Base-by-base conservation (phyloP, 208 protist species). In the Crithidia bombi region DNA sequence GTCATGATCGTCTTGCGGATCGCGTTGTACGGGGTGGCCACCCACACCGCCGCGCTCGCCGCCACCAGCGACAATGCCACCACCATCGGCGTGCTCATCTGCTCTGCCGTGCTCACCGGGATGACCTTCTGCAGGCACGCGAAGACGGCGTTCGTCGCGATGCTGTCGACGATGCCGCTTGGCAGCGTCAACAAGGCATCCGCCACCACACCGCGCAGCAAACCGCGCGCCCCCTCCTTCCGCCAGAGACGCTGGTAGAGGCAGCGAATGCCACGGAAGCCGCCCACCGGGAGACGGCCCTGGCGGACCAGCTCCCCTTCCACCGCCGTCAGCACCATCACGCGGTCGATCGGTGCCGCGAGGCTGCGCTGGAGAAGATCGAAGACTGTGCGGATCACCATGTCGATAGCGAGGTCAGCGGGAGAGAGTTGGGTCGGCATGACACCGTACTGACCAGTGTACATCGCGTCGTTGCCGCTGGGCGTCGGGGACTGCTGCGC, bases 261-360 rank as follows among this genome's bases (percentile, higher is more conserved):
- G 7, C 46, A 62, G 1, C 59, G 41, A 43, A 92, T 75, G 23
- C 90, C 90, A 14, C 81, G 79, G 67, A 92, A 92, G 43, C 90
- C 90, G 15, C 54, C 58, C 25, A 54, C 30, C 7, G 86, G 84
- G 30, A 95, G 73, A n/a, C 90, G 90, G 4, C 85, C 79, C 61
- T 90, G 81, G 14, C 81, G 82, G 28, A 87, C 73, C 44, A 96
- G 63, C 79, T 96, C 87, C 0, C 86, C 86, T 62, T 96, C 87
- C 54, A 94, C 88, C 5, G 86, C 75, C 9, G 85, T 80, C 25
- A 96, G 62, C 23, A 90, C 61, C 62, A 83, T 86, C 35, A 90
- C 61, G 9, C 91, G 91, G 41, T 92, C 81, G 17, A 81, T 67
- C 14, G 91, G 91, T 12, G 81, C 71, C 55, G 78, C 73, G 3